Conservation (phyloP, 768 basidiomycete genomes). For the Pleurotus giganteus region DNA sequence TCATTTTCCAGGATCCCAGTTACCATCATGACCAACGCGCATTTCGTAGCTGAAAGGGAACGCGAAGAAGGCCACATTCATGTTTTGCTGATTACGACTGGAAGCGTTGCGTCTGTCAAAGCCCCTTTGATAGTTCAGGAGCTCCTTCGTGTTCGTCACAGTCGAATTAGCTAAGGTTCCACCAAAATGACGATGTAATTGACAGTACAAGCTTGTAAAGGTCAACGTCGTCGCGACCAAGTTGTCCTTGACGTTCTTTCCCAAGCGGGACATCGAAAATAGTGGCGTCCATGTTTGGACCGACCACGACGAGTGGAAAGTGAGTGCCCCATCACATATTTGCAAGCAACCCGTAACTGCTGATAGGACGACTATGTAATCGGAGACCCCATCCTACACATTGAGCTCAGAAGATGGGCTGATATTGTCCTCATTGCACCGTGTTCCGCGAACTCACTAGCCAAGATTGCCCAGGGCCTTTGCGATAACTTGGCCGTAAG, state of each 20-base stretch:
- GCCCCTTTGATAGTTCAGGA: slow-evolving; percentile 84
- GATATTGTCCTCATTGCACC: slow-evolving; percentile 94
- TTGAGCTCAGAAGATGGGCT: slow-evolving; percentile 92
- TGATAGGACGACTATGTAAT: slow-evolving; percentile 67
- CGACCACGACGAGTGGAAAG: slow-evolving; percentile 92
- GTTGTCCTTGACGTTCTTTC: slow-evolving; percentile 75
- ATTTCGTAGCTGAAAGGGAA: slow-evolving; percentile 40
- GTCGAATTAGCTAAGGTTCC: too few relatives aligned
- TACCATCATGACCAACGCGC: not conserved
- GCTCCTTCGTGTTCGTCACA: slow-evolving; percentile 50
- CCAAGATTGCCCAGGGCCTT: slow-evolving; percentile 85
- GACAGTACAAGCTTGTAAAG: slow-evolving; percentile 69
- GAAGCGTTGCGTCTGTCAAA: slow-evolving; percentile 96
- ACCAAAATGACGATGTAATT: not conserved
- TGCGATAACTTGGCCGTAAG: slow-evolving; percentile 90
- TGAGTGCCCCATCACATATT: slow-evolving; percentile 35
- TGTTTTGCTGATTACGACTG: slow-evolving; percentile 83
- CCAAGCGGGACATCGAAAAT: slow-evolving; percentile 44
- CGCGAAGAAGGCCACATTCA: slow-evolving; percentile 48
- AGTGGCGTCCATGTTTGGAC: slow-evolving; percentile 74
- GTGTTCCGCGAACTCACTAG: slow-evolving; percentile 94
- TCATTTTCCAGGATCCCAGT: not conserved
- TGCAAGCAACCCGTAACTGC: not conserved
- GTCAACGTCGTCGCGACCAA: slow-evolving; percentile 86
- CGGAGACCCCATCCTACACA: slow-evolving; percentile 93